These are phyloP conservation scores for Ascochyta fabae DNA, from an alignment of 2,329 filamentous ascomycete species.

Conservation along the genomic window DNA sequence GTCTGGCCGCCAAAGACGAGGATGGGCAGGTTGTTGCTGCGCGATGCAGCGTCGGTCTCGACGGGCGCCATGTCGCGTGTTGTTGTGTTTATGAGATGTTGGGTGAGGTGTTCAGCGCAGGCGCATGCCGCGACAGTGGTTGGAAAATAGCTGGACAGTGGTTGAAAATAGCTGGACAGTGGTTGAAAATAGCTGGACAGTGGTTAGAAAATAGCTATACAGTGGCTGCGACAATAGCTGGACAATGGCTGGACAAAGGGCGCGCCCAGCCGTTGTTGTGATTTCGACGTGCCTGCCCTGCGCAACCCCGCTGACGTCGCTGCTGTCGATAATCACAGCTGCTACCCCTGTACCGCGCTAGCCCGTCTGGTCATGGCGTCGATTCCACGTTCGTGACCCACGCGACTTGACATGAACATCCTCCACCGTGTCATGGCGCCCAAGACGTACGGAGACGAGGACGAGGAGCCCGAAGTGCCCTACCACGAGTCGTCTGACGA, in stretches of 20 bases:
- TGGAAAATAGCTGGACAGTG: no score
- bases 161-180: no score
- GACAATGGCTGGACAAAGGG: constrained; percentile 1
- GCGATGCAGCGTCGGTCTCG: constrained; percentile 23
- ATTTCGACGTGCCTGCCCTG: constrained; percentile 29
- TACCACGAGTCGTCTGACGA: constrained; percentile 72
- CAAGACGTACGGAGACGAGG: constrained; percentile 37
- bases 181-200: no score
- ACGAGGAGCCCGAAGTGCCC: constrained; percentile 49
- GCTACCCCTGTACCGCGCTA: constrained; percentile 24
- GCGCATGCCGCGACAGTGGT: no score
- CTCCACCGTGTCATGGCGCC: constrained; percentile 32
- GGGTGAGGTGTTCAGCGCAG: no score
- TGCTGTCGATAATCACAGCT: constrained; percentile 2
- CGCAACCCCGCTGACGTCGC: constrained; percentile 35
- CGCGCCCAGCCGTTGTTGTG: constrained; percentile 31
- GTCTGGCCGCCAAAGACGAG: constrained; percentile 41
- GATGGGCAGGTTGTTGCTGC: constrained; percentile 44
- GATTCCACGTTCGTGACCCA: constrained; percentile 17
- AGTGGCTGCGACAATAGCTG: constrained; percentile 3
- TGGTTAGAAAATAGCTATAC: no score
- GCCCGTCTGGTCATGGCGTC: constrained; percentile 18
- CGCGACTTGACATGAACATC: constrained; percentile 10
- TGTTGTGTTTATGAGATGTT: not conserved
- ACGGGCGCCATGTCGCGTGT: constrained; percentile 10